phyloP scores from a whole-genome alignment of 2,329 filamentous ascomycete species.

The Sporothrix globosa region DNA sequence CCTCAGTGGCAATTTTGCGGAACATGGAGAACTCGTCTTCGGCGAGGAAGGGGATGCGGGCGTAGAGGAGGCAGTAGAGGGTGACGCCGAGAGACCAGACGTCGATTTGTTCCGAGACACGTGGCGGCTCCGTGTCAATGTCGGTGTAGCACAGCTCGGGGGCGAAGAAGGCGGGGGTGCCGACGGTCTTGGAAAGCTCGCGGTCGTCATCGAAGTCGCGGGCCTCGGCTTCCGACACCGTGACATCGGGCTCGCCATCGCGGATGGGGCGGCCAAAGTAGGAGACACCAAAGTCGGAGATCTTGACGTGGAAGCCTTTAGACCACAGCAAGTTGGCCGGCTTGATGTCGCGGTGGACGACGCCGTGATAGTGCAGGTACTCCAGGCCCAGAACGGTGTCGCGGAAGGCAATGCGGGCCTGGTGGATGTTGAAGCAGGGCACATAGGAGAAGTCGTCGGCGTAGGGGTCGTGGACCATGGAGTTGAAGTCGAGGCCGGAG shows the following conservation, averaged over 20 bases:
- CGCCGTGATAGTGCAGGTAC: conserved; percentile 86
- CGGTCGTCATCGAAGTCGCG: conserved; percentile 89
- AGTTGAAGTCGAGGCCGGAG: conserved; percentile 65
- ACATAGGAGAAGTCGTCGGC: conserved; percentile 92
- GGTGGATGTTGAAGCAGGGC: conserved; percentile 84
- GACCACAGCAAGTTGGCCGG: conserved; percentile 91
- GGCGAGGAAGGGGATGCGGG: conserved; percentile 88
- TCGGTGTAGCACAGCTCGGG: conserved; percentile 95
- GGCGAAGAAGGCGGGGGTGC: conserved; percentile 95
- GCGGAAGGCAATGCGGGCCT: conserved; percentile 82
- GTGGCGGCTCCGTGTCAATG: conserved; percentile 68
- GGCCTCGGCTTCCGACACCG: conserved; percentile 76
- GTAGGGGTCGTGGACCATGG: conserved; percentile 64
- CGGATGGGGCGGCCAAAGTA: conserved; percentile 89
- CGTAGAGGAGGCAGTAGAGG: conserved; percentile 92
- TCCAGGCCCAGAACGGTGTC: conserved; percentile 93
- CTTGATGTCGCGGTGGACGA: conserved; percentile 84
- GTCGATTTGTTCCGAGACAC: conserved; percentile 90
- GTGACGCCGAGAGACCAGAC: conserved; percentile 97
- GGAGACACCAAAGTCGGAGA: conserved; percentile 97
- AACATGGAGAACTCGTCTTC: conserved; percentile 93
- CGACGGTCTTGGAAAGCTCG: conserved; percentile 96
- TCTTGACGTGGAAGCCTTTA: conserved; percentile 84
- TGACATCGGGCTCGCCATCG: conserved; percentile 76
- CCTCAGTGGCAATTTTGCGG: conserved; percentile 84